A percentile compares a stretch with the other conserved stretches of the same genome.
These are phyloP conservation scores for Rhodotorula graminis DNA, from an alignment of 768 basidiomycete species.

Conservation along the genomic window DNA sequence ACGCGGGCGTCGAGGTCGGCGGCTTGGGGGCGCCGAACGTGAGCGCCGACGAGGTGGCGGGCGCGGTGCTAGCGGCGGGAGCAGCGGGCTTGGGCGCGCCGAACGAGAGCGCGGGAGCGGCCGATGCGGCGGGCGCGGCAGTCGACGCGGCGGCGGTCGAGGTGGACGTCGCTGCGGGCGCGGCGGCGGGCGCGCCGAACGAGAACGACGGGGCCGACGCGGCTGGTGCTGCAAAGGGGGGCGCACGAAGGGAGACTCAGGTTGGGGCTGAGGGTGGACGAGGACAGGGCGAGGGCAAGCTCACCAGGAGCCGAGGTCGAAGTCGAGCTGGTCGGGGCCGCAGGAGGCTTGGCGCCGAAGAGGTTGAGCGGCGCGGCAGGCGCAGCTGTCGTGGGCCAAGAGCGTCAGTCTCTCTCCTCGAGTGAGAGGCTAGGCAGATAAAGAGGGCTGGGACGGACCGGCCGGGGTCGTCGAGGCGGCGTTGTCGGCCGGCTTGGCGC, in stretches of 20 bases:
- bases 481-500: background rate
- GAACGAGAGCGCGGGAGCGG: slow-evolving; percentile 4
- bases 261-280: background rate
- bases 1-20: background rate
- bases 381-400: background rate
- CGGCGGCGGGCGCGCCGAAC: slow-evolving; percentile 26
- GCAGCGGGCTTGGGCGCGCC: slow-evolving; percentile 13
- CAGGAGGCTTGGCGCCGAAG: slow-evolving; percentile 6
- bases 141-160: slow-evolving; percentile 1
- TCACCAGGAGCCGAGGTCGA: background rate
- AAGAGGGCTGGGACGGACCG: background rate
- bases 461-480: background rate
- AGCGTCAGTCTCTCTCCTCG: background rate
- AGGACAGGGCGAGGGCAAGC: background rate
- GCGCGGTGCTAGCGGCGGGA: background rate
- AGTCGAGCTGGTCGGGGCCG: background rate
- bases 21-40: slow-evolving; percentile 6
- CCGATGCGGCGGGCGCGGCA: background rate
- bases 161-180: background rate
- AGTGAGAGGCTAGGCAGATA: too few relatives aligned
- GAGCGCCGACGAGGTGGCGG: background rate
- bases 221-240: background rate
- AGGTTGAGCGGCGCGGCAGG: background rate
- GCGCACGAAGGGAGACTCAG: background rate
- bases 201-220: slow-evolving; percentile 1